These are phyloP conservation scores for Chrysopogon serrulatus DNA, from an alignment of 176 grass and related monocot species.

Conservation along the genomic window DNA sequence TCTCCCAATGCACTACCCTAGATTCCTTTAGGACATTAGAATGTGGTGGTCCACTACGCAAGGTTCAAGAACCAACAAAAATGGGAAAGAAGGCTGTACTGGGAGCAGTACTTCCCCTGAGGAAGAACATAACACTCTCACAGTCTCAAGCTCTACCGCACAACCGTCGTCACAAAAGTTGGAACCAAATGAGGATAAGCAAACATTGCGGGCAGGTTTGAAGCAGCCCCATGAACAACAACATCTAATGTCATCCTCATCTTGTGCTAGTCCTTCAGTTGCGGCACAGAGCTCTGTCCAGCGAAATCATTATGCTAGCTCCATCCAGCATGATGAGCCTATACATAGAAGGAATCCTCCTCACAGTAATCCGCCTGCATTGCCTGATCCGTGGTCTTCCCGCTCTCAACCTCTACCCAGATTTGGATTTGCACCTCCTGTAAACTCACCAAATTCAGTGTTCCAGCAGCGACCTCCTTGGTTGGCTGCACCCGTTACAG, in stretches of 20 bases:
- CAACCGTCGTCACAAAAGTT: background rate
- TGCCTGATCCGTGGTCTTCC: constrained; percentile 3
- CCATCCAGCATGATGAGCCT: background rate
- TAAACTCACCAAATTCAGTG: background rate
- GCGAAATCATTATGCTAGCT: background rate
- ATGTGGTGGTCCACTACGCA: background rate
- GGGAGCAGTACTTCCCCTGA: background rate
- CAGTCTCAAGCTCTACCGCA: background rate
- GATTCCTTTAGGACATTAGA: constrained; percentile 9
- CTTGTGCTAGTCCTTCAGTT: constrained; percentile 14
- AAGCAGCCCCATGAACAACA: constrained; percentile 13
- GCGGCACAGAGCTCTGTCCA: background rate
- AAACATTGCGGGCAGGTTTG: background rate
- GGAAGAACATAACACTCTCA: constrained; percentile 5
- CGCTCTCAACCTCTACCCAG: background rate
- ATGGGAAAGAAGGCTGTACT: constrained; percentile 6
- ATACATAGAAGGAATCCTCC: constrained; percentile 16
- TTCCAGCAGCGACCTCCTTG: constrained; percentile 36
- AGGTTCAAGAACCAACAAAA: constrained; percentile 10
- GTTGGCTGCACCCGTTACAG: constrained; percentile 47
- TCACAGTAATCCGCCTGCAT: background rate
- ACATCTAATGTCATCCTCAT: background rate
- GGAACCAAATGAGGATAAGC: constrained; percentile 1
- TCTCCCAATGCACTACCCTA: constrained; percentile 10
- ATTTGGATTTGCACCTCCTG: background rate